Evolutionary conservation across 768 basidiomycete species (phyloP).

Genomic region (Ramaria sp.): DNA sequence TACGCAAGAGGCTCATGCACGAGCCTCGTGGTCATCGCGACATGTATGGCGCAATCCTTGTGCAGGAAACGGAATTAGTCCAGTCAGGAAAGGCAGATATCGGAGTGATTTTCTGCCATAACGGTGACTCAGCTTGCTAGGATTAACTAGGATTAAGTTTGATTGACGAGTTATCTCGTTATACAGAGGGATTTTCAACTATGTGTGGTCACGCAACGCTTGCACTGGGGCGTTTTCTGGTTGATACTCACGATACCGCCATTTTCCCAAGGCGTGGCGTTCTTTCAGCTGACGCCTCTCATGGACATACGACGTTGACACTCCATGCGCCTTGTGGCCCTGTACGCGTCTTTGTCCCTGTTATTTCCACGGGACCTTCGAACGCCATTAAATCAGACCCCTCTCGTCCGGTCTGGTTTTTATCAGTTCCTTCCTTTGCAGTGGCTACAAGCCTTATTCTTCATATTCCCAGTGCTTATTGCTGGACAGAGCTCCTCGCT

Average conservation of each 20-base stretch:
- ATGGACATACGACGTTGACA: background rate
- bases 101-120: conserved; percentile 32
- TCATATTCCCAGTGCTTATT: conserved; percentile 18
- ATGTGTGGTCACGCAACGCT: conserved; percentile 35
- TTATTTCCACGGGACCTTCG: conserved; percentile 8
- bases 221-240: conserved; percentile 29
- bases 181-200: conserved; percentile 30
- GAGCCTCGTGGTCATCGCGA: conserved; percentile 30
- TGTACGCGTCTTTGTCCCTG: conserved; percentile 23
- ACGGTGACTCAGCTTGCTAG: conserved; percentile 18
- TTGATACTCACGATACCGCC: conserved; percentile 25
- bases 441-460: conserved; percentile 19
- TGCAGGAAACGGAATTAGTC: conserved; percentile 27
- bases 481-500: conserved; percentile 18
- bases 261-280: conserved; percentile 22
- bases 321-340: conserved; percentile 32
- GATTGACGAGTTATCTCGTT: background rate
- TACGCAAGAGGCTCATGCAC: conserved; percentile 23
- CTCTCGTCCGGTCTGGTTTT: conserved; percentile 22
- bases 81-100: conserved; percentile 25
- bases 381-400: conserved; percentile 18
- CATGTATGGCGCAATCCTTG: conserved; percentile 32
- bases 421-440: conserved; percentile 27
- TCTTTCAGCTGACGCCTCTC: conserved; percentile 13
- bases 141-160: background rate